These are phyloP conservation scores for Letharia columbiana DNA, from an alignment of 495 filamentous ascomycete genomes.

Conservation along the genomic window DNA sequence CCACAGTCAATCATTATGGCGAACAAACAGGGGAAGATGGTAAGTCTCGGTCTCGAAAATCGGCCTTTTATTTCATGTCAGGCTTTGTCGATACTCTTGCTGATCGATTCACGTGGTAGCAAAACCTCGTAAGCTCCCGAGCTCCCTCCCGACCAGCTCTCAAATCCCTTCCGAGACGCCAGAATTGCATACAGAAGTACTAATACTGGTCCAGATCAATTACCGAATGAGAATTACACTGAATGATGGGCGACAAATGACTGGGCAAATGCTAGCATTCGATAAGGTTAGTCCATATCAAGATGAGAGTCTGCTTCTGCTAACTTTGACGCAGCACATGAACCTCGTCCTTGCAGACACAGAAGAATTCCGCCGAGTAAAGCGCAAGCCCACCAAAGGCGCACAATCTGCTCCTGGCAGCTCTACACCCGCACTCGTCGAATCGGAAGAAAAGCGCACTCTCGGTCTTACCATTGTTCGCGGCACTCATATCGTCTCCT, in stretches of 20 bases:
- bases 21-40: slow-evolving; percentile 99
- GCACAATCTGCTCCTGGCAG: slow-evolving; percentile 57
- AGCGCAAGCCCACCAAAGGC: slow-evolving; percentile 75
- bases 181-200: slow-evolving; percentile 8
- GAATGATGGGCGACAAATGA: slow-evolving; percentile 92
- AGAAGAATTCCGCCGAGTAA: slow-evolving; percentile 95
- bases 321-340: slow-evolving; percentile 64
- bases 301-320: background rate
- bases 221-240: slow-evolving; percentile 97
- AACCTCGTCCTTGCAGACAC: slow-evolving; percentile 98
- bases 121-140: slow-evolving; percentile 77
- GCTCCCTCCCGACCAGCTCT: background rate
- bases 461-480: slow-evolving; percentile 92
- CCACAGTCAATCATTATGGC: slow-evolving; percentile 58
- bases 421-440: slow-evolving; percentile 51
- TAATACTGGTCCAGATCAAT: slow-evolving; percentile 67
- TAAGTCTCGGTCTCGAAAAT: slow-evolving; percentile 47
- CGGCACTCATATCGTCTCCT: slow-evolving; percentile 84
- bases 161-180: background rate
- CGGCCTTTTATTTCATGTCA: slow-evolving; percentile 15
- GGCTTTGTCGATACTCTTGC: slow-evolving; percentile 35
- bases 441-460: slow-evolving; percentile 93
- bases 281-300: slow-evolving; percentile 62
- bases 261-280: slow-evolving; percentile 93
- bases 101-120: slow-evolving; percentile 60